A percentile compares a stretch with the other conserved stretches of the same genome.
Evolutionary conservation across 495 filamentous ascomycete genomes (phyloP).

Genomic region (Xylaria scruposa): DNA sequence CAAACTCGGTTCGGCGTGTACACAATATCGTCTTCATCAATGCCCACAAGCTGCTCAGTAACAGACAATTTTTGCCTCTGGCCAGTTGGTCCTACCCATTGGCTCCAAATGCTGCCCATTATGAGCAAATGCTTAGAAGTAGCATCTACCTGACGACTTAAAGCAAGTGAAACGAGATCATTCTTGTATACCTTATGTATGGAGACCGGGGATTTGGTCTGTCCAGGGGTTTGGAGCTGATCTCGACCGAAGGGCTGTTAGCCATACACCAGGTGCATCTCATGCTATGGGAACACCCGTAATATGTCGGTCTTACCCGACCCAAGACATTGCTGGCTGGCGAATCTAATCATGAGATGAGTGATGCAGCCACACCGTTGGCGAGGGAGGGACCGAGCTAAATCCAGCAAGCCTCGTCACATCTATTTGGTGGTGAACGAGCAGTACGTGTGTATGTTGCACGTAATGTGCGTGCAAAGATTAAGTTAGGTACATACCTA

Average conservation of each 20-base stretch:
- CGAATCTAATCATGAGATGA: slow-evolving; percentile 12
- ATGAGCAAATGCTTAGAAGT: background rate
- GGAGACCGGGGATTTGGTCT: background rate
- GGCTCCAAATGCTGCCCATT: background rate
- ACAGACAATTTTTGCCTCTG: background rate
- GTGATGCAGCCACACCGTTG: slow-evolving; percentile 17
- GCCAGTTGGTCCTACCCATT: background rate
- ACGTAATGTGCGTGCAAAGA: background rate
- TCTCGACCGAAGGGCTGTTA: slow-evolving; percentile 15
- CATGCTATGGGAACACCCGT: background rate
- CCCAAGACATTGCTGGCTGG: slow-evolving; percentile 23
- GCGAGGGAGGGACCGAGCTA: slow-evolving; percentile 10
- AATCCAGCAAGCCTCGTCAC: background rate
- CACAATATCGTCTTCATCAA: background rate
- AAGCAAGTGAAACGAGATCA: slow-evolving; percentile 13
- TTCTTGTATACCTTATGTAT: background rate
- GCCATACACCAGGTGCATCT: background rate
- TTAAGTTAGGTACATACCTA: background rate
- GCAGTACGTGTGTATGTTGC: background rate
- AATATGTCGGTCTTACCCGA: slow-evolving; percentile 8
- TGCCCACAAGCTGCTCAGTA: background rate
- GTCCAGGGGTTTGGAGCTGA: slow-evolving; percentile 16
- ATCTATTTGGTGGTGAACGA: slow-evolving; percentile 23
- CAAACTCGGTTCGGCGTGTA: background rate
- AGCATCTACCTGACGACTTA: background rate